These are phyloP conservation scores for Cicer arietinum DNA, from an alignment of 306 rosid genomes.

Conservation along the genomic window DNA sequence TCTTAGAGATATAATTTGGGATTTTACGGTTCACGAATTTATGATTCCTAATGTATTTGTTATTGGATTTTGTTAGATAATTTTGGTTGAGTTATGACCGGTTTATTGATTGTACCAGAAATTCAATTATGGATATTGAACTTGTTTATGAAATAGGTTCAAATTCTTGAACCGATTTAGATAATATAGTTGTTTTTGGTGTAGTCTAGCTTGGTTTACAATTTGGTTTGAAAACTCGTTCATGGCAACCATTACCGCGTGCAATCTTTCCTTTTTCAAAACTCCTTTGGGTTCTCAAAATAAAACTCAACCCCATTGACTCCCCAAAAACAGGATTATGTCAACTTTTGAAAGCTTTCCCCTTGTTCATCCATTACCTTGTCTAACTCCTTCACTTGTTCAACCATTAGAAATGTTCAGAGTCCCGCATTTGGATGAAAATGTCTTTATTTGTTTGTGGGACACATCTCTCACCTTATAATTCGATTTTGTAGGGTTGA, in stretches of 20 bases:
- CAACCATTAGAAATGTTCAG: neutral
- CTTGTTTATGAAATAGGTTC: neutral
- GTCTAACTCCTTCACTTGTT: neutral
- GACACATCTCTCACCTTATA: too few relatives aligned
- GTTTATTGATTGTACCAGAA: neutral
- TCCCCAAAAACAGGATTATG: neutral
- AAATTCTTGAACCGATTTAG: neutral
- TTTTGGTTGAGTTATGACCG: neutral
- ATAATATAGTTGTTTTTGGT: neutral
- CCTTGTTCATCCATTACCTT: neutral
- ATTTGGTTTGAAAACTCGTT: neutral
- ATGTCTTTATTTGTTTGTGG: too few relatives aligned
- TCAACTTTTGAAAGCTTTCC: neutral
- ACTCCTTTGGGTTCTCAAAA: neutral
- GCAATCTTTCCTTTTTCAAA: neutral
- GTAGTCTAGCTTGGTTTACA: slow-evolving; percentile 3
- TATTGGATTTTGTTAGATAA: neutral
- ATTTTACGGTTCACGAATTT: neutral
- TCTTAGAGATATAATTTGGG: neutral
- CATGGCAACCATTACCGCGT: neutral
- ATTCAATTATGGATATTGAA: neutral
- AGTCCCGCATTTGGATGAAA: too few relatives aligned
- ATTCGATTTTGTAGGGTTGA: too few relatives aligned
- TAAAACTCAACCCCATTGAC: neutral
- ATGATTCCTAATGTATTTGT: neutral